Evolutionary conservation across 1,284 basidiomycete species (phyloP), one percentile per base, ranked within the genome.

Genomic region (Macrocystidia cucumis): DNA sequence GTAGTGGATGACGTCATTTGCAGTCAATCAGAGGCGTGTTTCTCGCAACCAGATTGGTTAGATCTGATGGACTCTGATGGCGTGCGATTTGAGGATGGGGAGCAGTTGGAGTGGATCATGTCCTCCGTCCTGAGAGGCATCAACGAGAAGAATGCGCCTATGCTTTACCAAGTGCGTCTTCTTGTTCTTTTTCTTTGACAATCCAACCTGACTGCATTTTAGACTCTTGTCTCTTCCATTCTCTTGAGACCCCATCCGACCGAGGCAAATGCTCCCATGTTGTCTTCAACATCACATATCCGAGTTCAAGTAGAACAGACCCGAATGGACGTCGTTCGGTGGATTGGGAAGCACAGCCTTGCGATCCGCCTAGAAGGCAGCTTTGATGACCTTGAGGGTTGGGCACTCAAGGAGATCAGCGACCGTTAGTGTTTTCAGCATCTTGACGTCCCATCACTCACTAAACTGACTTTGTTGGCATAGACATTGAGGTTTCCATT

Each of bases 381-480:
- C 0, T 95, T 97, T 49, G 77, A 86, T 30, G 56, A 60, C 3
- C 63, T 97, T 13, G 87, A 95, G 32, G 70, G 72, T 4, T 95
- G 91, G 90, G 78, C 84, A 1, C 56, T 93, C 38, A 84, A 91
- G 52, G 93, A 97, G 50, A 86, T 96, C 29, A 75, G 78, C 21
- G 76, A 87, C 53, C 78, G 89, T 91, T 44, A 39, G 80, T 62
- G 1, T n/a, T n/a, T n/a, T n/a, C n/a, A n/a, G n/a, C n/a, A n/a
- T n/a, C n/a, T n/a, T n/a, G n/a, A n/a, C n/a, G n/a, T n/a, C n/a
- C 35, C 29, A 32, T 27, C 28, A 32, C 48, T 43, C 32, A 30
- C 29, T 24, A 12, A 25, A 19, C 9, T 40, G 7, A 28, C 20
- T 36, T 13, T 9, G 7, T 19, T 30, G 39, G 34, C 6, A 39